Evolutionary conservation across 1,284 basidiomycete genomes (phyloP).

Genomic region (Sanguinoderma infundibulare): DNA sequence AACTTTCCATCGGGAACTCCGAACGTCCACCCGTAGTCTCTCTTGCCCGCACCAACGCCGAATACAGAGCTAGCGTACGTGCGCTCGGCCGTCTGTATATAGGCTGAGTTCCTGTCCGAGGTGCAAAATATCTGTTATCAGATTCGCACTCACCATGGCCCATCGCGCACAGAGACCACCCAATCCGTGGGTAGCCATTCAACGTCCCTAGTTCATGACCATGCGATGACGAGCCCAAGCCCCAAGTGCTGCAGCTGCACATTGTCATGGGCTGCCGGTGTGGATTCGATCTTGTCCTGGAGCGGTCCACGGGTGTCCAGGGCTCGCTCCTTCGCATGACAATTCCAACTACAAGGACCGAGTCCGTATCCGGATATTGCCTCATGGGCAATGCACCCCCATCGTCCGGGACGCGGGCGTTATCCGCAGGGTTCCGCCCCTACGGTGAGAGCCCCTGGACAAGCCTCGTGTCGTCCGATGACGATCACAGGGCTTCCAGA

Average conservation of each 20-base stretch:
- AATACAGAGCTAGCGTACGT: too few species aligned
- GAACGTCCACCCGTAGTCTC: neutral
- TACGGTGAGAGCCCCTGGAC: neutral
- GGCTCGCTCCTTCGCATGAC: neutral
- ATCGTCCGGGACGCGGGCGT: neutral
- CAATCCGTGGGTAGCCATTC: neutral
- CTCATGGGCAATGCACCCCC: constrained; percentile 15
- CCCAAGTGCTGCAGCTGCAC: too few species aligned
- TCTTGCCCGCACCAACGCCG: neutral
- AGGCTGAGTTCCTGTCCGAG: too few species aligned
- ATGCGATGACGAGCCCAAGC: too few species aligned
- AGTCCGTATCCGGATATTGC: constrained; percentile 2
- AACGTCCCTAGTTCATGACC: too few species aligned
- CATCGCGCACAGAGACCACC: neutral
- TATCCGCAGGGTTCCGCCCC: constrained; percentile 7
- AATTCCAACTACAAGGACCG: constrained; percentile 5
- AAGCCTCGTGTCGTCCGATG: neutral
- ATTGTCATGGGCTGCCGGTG: too few species aligned
- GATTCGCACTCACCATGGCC: neutral
- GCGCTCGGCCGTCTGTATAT: too few species aligned
- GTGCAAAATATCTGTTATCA: neutral
- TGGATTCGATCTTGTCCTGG: neutral
- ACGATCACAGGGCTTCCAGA: constrained; percentile 4
- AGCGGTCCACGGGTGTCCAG: constrained; percentile 1
- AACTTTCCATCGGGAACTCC: neutral